phyloP scores from a whole-genome alignment of 768 basidiomycete genomes.

The Solioccasus polychromus region DNA sequence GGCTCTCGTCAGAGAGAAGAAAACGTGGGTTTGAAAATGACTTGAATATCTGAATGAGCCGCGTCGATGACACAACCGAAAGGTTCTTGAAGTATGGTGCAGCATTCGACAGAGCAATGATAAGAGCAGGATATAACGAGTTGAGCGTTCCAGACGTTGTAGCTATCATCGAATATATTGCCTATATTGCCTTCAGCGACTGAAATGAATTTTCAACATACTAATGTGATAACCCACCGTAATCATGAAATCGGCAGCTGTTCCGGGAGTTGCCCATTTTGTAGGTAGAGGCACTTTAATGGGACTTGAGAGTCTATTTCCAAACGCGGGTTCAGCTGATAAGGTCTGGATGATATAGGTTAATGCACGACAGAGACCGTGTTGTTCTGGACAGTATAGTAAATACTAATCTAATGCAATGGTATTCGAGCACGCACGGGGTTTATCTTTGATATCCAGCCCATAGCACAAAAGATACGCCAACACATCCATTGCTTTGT shows the following conservation, averaged over 20 bases:
- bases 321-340: constrained; percentile 81
- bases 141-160: constrained; percentile 80
- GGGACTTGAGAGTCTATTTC: constrained; percentile 60
- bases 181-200: constrained; percentile 40
- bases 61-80: constrained; percentile 75
- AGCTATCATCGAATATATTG: constrained; percentile 86
- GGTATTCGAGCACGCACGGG: constrained; percentile 51
- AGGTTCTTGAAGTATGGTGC: constrained; percentile 85
- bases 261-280: constrained; percentile 74
- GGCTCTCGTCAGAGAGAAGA: constrained; percentile 90
- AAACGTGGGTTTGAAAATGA: constrained; percentile 91
- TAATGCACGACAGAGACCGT: constrained; percentile 83
- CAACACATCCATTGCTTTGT: constrained; percentile 72
- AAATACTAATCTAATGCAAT: constrained; percentile 5
- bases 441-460: constrained; percentile 90
- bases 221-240: constrained; percentile 50
- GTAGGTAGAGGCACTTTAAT: constrained; percentile 65
- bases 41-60: constrained; percentile 83
- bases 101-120: constrained; percentile 85
- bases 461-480: constrained; percentile 78
- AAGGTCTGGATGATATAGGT: constrained; percentile 92
- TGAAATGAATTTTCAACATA: constrained; percentile 2
- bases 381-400: constrained; percentile 59
- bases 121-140: constrained; percentile 87
- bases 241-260: constrained; percentile 83